Conservation (phyloP, 148 eudicot species). For the Tetragonia tetragonoides region DNA sequence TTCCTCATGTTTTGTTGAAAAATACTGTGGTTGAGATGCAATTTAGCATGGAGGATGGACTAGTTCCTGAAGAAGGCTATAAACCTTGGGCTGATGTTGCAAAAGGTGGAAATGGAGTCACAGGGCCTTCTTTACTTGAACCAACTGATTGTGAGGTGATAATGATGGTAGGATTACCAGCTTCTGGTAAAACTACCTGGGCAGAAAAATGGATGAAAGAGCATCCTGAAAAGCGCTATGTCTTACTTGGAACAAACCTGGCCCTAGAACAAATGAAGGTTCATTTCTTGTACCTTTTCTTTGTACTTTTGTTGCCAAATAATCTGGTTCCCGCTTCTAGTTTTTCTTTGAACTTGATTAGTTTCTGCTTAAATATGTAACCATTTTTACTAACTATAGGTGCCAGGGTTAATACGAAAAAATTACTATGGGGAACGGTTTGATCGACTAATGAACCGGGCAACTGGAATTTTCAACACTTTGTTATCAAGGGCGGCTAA, state of each 20-base stretch:
- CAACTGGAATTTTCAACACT: slow-evolving; percentile 54
- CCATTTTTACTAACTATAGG: slow-evolving; percentile 32
- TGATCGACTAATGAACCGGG: slow-evolving; percentile 55
- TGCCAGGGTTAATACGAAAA: slow-evolving; percentile 51
- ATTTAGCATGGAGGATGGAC: slow-evolving; percentile 58
- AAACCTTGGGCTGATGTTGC: slow-evolving; percentile 61
- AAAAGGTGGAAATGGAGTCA: slow-evolving; percentile 40
- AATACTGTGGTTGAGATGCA: slow-evolving; percentile 60
- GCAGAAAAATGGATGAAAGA: slow-evolving; percentile 59
- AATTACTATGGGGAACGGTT: slow-evolving; percentile 53
- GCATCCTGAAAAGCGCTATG: slow-evolving; percentile 62
- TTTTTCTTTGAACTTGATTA: not conserved
- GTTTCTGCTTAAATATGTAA: not conserved
- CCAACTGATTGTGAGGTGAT: slow-evolving; percentile 42
- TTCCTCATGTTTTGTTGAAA: slow-evolving; percentile 69
- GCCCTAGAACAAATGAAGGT: slow-evolving; percentile 79
- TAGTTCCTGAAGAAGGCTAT: slow-evolving; percentile 52
- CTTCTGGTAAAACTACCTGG: slow-evolving; percentile 77
- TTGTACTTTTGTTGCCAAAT: not conserved
- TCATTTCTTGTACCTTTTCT: not conserved
- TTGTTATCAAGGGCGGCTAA: slow-evolving; percentile 59
- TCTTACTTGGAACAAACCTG: slow-evolving; percentile 64
- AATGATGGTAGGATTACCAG: slow-evolving; percentile 76
- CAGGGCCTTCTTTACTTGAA: slow-evolving; percentile 49
- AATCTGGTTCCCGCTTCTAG: not conserved